phyloP scores from a whole-genome alignment of 2,329 filamentous ascomycete species.

The Emmonsia crescens region DNA sequence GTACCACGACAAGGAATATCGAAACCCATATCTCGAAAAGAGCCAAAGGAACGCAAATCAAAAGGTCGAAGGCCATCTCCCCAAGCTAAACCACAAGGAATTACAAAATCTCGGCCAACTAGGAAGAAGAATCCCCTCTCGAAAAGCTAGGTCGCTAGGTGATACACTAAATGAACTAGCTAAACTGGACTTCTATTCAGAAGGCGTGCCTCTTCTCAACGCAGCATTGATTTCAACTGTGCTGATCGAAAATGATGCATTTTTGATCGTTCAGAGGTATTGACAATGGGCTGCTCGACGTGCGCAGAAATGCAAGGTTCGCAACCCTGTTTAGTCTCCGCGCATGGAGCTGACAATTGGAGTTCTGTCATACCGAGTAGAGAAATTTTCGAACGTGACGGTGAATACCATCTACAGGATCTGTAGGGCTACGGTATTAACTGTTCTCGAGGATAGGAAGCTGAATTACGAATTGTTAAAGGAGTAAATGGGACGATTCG shows the following conservation, averaged over 20 bases:
- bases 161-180: not conserved
- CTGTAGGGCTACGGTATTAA: too few relatives aligned
- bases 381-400: too few relatives aligned
- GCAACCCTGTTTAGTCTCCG: too few relatives aligned
- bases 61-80: not conserved
- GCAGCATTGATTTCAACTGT: not conserved
- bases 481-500: too few relatives aligned
- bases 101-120: not conserved
- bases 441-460: too few relatives aligned
- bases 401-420: too few relatives aligned
- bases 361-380: too few relatives aligned
- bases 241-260: not conserved
- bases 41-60: not conserved
- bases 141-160: not conserved
- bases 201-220: not conserved
- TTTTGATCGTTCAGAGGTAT: too few relatives aligned
- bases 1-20: not conserved
- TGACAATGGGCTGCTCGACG: not conserved
- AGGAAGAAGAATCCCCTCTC: not conserved
- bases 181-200: not conserved
- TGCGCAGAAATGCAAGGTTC: not conserved
- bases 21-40: not conserved
- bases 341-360: too few relatives aligned
- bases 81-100: slow-evolving; percentile 2
- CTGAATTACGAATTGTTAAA: too few relatives aligned